Evolutionary conservation across 441 rosid species (phyloP), one percentile per base, ranked within the genome.

Genomic region (Macaranga tanarius): DNA sequence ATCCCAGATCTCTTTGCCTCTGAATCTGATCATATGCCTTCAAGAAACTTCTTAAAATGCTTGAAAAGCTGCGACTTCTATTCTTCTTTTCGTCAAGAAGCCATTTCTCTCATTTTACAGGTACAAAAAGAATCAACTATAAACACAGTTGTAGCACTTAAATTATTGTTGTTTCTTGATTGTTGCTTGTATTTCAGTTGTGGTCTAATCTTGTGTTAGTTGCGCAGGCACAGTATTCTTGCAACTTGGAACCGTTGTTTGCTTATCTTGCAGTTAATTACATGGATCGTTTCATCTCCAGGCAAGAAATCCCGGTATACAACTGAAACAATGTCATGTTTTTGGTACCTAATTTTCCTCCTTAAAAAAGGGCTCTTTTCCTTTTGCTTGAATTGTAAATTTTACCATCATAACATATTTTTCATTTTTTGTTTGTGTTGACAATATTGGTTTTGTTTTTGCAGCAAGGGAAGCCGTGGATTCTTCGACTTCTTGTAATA

Each of bases 181-280:
- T 44, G 16, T 42, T 65, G 19, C 11, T 48, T 68, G 20, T 55
- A 67, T 44, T 50, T 60, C 72, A n/a, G n/a, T 38, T 7, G 0
- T 34, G 38, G 38, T 31, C 17, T 59, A 65, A 60, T 57, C 55
- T 56, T 65, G 45, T 69, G 12, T 58, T 51, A 54, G 23, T 64
- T 67, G 57, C 38, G 40, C 79, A 80, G 84, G 82, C 83, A 38
- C 87, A 83, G 72, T 80, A 74, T 75, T 82, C 85, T 62, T 75
- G 86, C 66, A 71, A 83, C 54, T 72, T 76, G 40, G 88, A 86
- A 68, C 82, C 81, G 2, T 67, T 71, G 51, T 26, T 84, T 11
- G 50, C 81, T 20, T 90, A 88, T 70, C 89, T 90, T n/a, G 95
- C 92, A 13, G 76, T 86, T 23, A 90, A 83, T 74, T 90, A 90